A percentile compares a stretch with the other conserved stretches of the same genome.
Conservation (phyloP, 352 stramenopile genomes). For the Pythium dissotocum region DNA sequence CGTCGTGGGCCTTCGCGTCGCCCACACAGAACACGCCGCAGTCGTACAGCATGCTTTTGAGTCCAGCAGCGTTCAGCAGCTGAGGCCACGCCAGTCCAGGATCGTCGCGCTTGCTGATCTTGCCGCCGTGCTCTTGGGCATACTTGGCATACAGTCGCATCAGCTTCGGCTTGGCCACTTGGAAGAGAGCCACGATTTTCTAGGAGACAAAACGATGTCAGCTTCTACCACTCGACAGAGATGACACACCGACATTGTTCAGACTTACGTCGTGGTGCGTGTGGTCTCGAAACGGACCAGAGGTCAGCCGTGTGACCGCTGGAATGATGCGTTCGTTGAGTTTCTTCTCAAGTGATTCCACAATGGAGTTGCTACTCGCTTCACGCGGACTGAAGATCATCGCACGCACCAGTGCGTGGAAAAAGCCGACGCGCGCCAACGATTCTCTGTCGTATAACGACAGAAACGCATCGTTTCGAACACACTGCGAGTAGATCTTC, state of each 20-base stretch:
- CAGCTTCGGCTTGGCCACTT: slow-evolving; percentile 76
- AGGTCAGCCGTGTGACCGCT: slow-evolving; percentile 57
- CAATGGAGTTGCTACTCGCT: slow-evolving; percentile 5
- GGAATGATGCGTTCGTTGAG: slow-evolving; percentile 51
- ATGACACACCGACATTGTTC: not conserved
- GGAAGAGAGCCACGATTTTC: slow-evolving; percentile 67
- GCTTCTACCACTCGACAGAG: not conserved
- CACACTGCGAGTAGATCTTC: slow-evolving; percentile 41
- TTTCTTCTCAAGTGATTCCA: slow-evolving; percentile 43
- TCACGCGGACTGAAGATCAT: slow-evolving; percentile 40
- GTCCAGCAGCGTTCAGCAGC: slow-evolving; percentile 41
- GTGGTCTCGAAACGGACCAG: slow-evolving; percentile 69
- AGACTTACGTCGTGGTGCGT: slow-evolving; percentile 66
- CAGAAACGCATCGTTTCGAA: slow-evolving; percentile 41
- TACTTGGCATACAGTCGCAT: slow-evolving; percentile 74
- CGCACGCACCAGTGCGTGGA: slow-evolving; percentile 60
- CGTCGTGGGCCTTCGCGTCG: slow-evolving; percentile 51
- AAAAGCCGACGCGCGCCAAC: slow-evolving; percentile 66
- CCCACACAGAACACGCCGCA: slow-evolving; percentile 76
- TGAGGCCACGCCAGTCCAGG: slow-evolving; percentile 37
- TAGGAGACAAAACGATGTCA: slow-evolving; percentile 18
- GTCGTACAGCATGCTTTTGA: slow-evolving; percentile 76
- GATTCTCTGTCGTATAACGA: slow-evolving; percentile 54
- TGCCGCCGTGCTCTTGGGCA: slow-evolving; percentile 37
- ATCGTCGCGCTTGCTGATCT: slow-evolving; percentile 5